phyloP scores from a whole-genome alignment of 1,139 yeast species.

The Candida sp. region DNA sequence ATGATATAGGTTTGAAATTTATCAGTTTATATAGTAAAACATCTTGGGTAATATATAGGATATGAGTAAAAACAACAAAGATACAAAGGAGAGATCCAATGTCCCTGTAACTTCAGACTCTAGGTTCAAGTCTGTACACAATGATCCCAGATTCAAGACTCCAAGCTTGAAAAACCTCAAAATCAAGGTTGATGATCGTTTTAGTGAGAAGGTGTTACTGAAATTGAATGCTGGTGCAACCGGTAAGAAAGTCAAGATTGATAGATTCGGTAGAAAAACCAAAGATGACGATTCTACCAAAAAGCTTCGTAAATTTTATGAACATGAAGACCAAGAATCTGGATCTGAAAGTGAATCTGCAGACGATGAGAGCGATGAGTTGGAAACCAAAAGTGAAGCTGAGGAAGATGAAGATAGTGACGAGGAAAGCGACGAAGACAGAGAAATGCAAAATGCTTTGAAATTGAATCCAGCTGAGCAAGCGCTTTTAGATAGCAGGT shows the following conservation, averaged over 20 bases:
- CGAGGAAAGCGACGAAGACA: constrained; percentile 12
- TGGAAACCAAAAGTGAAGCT: constrained; percentile 14
- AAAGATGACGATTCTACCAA: constrained; percentile 21
- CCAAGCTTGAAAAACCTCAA: constrained; percentile 71
- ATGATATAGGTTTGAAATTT: not conserved
- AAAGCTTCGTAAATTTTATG: constrained; percentile 66
- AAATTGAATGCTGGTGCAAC: constrained; percentile 50
- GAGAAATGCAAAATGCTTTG: not conserved
- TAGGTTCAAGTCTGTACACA: constrained; percentile 75
- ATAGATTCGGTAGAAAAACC: constrained; percentile 81
- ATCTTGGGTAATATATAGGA: not conserved
- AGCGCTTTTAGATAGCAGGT: not conserved
- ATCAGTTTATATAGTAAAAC: not conserved
- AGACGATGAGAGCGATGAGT: constrained; percentile 18
- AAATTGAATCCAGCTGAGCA: not conserved
- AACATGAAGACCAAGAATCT: constrained; percentile 36
- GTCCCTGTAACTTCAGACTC: constrained; percentile 55
- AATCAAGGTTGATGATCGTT: constrained; percentile 84
- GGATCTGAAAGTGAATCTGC: constrained; percentile 19
- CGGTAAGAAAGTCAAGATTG: constrained; percentile 59
- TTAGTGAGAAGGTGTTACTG: constrained; percentile 67
- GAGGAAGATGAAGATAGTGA: constrained; percentile 15
- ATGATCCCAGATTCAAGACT: constrained; percentile 83
- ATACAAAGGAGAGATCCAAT: constrained; percentile 4
- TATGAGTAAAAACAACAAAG: constrained; percentile 22